phyloP scores from a whole-genome alignment of 768 basidiomycete genomes.

The Hericium coralloides region DNA sequence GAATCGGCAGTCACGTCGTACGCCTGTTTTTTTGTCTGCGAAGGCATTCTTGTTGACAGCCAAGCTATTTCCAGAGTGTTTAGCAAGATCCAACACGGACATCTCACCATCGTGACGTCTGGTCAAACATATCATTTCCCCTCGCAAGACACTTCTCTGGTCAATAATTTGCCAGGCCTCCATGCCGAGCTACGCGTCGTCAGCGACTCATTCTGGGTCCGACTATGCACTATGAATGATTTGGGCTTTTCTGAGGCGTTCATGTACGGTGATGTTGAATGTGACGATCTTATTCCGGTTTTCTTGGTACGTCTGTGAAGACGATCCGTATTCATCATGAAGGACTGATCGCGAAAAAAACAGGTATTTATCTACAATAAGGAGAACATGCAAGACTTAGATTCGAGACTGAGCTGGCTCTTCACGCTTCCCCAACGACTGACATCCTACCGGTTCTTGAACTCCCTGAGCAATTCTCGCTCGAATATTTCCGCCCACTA shows the following conservation, averaged over 20 bases:
- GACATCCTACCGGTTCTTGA: conserved; percentile 5
- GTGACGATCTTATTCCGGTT: conserved; percentile 7
- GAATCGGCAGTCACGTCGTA: not conserved
- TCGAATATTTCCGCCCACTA: conserved; percentile 27
- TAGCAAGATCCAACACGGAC: not conserved
- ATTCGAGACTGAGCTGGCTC: conserved; percentile 7
- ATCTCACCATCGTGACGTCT: not conserved
- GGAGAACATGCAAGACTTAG: conserved; percentile 8
- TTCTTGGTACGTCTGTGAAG: conserved; percentile 3
- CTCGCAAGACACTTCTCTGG: not conserved
- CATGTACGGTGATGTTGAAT: conserved; percentile 15
- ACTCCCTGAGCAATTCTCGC: conserved; percentile 10
- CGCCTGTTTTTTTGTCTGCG: not conserved
- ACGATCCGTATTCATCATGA: not conserved
- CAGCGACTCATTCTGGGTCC: conserved; percentile 13
- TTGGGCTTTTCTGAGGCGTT: conserved; percentile 17
- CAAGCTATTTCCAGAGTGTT: not conserved
- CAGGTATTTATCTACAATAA: conserved; percentile 10
- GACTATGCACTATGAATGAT: conserved; percentile 7
- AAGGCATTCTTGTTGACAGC: not conserved
- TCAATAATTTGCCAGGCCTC: not conserved
- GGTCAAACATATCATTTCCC: not conserved
- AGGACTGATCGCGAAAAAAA: not conserved
- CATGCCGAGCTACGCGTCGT: conserved; percentile 4
- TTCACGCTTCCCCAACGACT: conserved; percentile 1